Conservation (phyloP, 2,329 filamentous ascomycete species). For the Hypoxylon sp. region DNA sequence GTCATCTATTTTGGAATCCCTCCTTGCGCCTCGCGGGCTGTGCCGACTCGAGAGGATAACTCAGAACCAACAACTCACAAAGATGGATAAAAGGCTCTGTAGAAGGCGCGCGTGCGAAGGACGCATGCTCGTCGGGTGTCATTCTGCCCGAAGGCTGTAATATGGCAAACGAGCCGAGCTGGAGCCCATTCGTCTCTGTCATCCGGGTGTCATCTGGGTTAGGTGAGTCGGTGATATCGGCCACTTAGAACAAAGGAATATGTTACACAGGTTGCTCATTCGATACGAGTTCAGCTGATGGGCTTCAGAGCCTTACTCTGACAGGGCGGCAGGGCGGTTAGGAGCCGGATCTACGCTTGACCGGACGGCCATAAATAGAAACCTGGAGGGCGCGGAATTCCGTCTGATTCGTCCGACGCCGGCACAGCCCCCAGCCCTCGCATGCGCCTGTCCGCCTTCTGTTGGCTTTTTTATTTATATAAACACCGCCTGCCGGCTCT, state of each 20-base stretch:
- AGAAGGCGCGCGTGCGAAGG: not conserved
- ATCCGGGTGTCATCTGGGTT: constrained; percentile 16
- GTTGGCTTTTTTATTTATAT: constrained; percentile 12
- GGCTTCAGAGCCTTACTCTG: constrained; percentile 11
- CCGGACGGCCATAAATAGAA: constrained; percentile 30
- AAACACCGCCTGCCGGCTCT: constrained; percentile 18
- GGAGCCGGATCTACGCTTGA: constrained; percentile 15
- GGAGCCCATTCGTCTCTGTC: constrained; percentile 2
- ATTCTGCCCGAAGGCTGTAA: constrained; percentile 14
- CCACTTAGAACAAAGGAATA: not conserved
- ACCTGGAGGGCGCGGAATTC: not conserved
- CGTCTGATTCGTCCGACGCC: constrained; percentile 25
- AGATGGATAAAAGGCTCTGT: not conserved
- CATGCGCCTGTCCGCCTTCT: not conserved
- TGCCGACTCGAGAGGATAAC: not conserved
- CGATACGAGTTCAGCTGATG: constrained; percentile 27
- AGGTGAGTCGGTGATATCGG: constrained; percentile 3
- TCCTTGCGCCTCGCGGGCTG: constrained; percentile 13
- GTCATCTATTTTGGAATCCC: constrained; percentile 11
- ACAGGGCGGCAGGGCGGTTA: constrained; percentile 10
- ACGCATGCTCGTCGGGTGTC: constrained; percentile 16
- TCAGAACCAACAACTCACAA: not conserved
- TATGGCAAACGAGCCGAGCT: not conserved
- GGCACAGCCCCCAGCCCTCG: constrained; percentile 20
- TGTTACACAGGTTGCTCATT: constrained; percentile 11